Conservation (phyloP, 2,329 filamentous ascomycete genomes). For the Talaromyces sp. region DNA sequence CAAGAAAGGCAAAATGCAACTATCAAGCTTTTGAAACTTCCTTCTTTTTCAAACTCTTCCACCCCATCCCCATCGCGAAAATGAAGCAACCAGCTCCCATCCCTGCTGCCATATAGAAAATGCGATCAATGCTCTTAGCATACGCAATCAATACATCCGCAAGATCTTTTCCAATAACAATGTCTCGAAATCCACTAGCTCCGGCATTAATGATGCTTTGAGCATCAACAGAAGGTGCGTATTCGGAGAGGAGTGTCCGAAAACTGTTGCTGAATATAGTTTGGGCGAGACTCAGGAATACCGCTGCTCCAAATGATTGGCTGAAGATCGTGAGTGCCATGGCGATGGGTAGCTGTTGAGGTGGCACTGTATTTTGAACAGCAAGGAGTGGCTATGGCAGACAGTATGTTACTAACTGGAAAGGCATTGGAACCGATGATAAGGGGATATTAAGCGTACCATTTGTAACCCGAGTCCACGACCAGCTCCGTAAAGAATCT, state of each 20-base stretch:
- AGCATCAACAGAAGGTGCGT: conserved; percentile 8
- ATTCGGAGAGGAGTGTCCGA: conserved; percentile 14
- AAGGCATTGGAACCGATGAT: too few species aligned
- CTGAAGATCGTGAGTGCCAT: conserved; percentile 15
- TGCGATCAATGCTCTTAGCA: conserved; percentile 21
- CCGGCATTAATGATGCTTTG: conserved; percentile 20
- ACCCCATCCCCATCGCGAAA: conserved; percentile 25
- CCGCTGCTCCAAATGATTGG: background rate
- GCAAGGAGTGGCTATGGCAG: conserved; percentile 19
- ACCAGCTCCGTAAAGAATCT: conserved; percentile 23
- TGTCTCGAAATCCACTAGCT: conserved; percentile 25
- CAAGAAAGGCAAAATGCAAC: too few species aligned
- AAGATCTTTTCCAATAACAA: conserved; percentile 12
- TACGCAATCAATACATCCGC: conserved; percentile 31
- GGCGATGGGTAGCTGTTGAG: conserved; percentile 18
- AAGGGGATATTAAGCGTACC: conserved; percentile 7
- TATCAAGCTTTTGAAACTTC: background rate
- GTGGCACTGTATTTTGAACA: conserved; percentile 21
- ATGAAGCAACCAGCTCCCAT: conserved; percentile 17
- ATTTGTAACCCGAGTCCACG: conserved; percentile 23
- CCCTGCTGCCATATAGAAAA: conserved; percentile 24
- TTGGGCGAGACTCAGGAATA: conserved; percentile 12
- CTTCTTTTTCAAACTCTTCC: conserved; percentile 22
- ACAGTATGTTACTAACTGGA: too few species aligned
- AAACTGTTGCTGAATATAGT: conserved; percentile 23